phyloP scores from a whole-genome alignment of 2,329 filamentous ascomycete genomes.

The Knoxdaviesia proteae region DNA sequence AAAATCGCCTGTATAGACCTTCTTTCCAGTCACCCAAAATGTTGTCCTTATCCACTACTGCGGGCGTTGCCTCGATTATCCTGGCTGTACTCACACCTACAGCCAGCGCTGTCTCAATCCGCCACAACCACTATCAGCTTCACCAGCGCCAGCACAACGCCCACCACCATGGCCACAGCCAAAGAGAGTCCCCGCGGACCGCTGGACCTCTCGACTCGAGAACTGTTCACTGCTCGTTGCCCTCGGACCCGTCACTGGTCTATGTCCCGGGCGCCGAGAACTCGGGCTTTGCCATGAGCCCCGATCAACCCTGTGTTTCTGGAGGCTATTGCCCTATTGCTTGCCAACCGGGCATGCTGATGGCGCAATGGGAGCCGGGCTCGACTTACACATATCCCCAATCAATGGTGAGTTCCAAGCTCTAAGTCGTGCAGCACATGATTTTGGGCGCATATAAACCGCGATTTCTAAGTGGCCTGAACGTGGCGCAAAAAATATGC shows the following conservation, averaged over 20 bases:
- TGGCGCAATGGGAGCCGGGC: conserved; percentile 56
- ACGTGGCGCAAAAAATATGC: background rate
- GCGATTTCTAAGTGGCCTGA: conserved; percentile 4
- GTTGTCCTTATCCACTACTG: too few species aligned
- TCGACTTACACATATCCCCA: conserved; percentile 48
- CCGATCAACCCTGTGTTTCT: conserved; percentile 46
- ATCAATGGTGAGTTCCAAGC: conserved; percentile 41
- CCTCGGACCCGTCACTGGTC: conserved; percentile 43
- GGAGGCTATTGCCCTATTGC: conserved; percentile 58
- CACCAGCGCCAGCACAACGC: conserved; percentile 17
- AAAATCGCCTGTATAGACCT: too few species aligned
- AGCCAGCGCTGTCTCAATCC: too few species aligned
- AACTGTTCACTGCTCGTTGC: conserved; percentile 39
- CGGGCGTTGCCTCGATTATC: too few species aligned
- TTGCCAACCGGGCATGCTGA: conserved; percentile 54
- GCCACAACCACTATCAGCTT: conserved; percentile 15
- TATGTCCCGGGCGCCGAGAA: conserved; percentile 41
- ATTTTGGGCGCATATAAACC: conserved; percentile 3
- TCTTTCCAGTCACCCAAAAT: too few species aligned
- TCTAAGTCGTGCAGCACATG: background rate
- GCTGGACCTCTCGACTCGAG: conserved; percentile 24
- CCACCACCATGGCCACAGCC: conserved; percentile 11
- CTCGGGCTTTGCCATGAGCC: conserved; percentile 62
- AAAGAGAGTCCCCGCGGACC: conserved; percentile 6
- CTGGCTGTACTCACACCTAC: too few species aligned